A percentile compares a stretch with the other conserved stretches of the same genome.
Evolutionary conservation across 1,284 basidiomycete species (phyloP).

Genomic region (Trichosporon sp.): DNA sequence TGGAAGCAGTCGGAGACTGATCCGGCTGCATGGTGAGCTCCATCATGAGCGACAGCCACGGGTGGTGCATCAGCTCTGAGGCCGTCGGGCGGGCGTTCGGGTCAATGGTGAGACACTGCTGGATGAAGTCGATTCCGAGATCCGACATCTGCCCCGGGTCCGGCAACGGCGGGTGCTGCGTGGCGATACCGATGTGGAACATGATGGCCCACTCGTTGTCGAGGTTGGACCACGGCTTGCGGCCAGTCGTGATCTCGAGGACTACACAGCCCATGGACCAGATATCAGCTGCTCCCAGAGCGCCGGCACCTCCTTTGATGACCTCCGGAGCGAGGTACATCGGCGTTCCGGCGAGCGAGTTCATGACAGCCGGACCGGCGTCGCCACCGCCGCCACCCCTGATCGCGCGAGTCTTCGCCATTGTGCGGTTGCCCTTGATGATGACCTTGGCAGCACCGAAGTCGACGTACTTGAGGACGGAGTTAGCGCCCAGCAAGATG

Average conservation of each 20-base stretch:
- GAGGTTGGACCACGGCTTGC: conserved; percentile 96
- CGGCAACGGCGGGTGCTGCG: conserved; percentile 92
- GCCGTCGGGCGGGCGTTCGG: conserved; percentile 82
- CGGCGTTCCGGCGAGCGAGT: conserved; percentile 92
- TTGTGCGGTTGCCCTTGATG: conserved; percentile 86
- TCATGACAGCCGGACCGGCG: conserved; percentile 61
- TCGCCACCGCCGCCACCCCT: conserved; percentile 55
- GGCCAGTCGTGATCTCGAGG: conserved; percentile 88
- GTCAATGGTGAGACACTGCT: conserved; percentile 87
- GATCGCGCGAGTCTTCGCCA: conserved; percentile 66
- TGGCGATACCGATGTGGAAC: conserved; percentile 98
- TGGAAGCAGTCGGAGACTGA: conserved; percentile 22
- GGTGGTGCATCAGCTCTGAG: conserved; percentile 79
- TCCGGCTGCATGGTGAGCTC: conserved; percentile 33
- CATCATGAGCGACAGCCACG: conserved; percentile 70
- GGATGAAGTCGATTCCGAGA: conserved; percentile 90
- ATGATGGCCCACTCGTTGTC: conserved; percentile 99
- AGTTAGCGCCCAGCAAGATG: conserved; percentile 84
- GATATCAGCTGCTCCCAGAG: conserved; percentile 96
- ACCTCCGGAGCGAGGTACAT: conserved; percentile 99
- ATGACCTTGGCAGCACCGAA: conserved; percentile 98
- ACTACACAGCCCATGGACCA: conserved; percentile 95
- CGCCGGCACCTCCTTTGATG: conserved; percentile 75
- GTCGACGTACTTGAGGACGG: conserved; percentile 96
- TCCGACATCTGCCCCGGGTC: conserved; percentile 87